Evolutionary conservation across 1,284 basidiomycete species (phyloP), one percentile per base, ranked within the genome.

Genomic region (Chalciporus sp.): DNA sequence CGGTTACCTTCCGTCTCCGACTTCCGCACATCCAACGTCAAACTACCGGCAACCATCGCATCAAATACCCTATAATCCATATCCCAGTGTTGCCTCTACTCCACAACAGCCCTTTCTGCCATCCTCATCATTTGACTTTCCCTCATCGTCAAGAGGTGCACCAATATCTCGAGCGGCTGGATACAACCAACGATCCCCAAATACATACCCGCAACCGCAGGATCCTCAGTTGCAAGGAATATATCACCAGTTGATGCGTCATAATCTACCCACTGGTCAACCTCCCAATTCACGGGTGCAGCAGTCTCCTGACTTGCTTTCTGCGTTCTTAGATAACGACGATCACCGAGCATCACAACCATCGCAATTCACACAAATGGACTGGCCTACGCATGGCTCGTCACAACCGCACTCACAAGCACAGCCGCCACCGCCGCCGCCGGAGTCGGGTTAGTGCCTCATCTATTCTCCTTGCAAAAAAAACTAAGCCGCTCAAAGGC

Each of bases 201-300:
- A 49, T 4, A 3, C 56, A 54, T 72, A 68, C 48, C 56, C 62
- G 10, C 67, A 70, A 42, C 58, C 65, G 20, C 69, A 67, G 52
- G 67, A 69, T 41, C 17, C 67, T 9, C 70, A 72, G 40, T n/a
- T 71, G 11, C 69, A 70, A 40, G 69, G 67, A 49, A 59, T 71
- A 5, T 69, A 71, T 51, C 65, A 71, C 23, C 65, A 65, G 16
- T 19, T 69, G 31, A 68, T 72, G 65, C 66, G 66, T 52, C 64
- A 63, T 33, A 70, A 65, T 49, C 11, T 58, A 20, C 59, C 65
- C 0, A 47, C 63, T 10, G 55, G 62, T 16, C 65, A 71, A 44
- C 41, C 44, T 28, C 45, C 51, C 41, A 66, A 61, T 42, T 31
- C 61, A 12, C 64, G 66, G 28, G 44, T 61, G 4, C 64, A 67